Base-by-base conservation (phyloP, 2,329 filamentous ascomycete genomes). In the Penicillium sp. region DNA sequence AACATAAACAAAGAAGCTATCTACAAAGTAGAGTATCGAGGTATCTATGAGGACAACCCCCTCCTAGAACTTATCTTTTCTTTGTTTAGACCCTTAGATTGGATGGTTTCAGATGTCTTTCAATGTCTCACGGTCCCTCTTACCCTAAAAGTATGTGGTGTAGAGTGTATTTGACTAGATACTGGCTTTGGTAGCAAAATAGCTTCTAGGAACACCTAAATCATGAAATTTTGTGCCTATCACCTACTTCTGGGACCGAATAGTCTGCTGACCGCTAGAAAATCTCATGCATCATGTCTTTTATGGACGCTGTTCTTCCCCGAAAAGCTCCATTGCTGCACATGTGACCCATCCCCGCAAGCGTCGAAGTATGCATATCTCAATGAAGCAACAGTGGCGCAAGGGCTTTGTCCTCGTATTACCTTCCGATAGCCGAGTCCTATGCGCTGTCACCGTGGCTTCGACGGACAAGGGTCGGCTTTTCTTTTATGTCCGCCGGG, bases 271-370 rank as follows among this genome's bases (percentile, higher is more conserved):
- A 35, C 21, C 3, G 9, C 19, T 25, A n/a, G 21, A 35, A 19
- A 21, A 4, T 7, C 3, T 21, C 2, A 42, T 8, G 2, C 17
- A 21, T 23, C 3, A 19, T 47, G 2, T 37, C 23, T 37, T n/a
- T 15, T 4, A 46, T 21, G 50, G 40, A 25, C 12, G 8, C 13
- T 45, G 29, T 41, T n/a, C 15, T 25, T 40, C 17, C 12, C 50
- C 3, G 50, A 12, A 31, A 6, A 33, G 13, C 3, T 21, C 29
- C 50, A 31, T 53, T 46, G 29, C 40, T 27, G 50, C 19, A 33
- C 29, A 19, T 53, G 50, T 53, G 46, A 46, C 17, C 19, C 12
- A 50, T 13, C 46, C 53, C 53, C 50, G 53, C 40, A 52, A 56
- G 38, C 47, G 54, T 45, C 29, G 25, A 27, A 27, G 6, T 23